Conservation (phyloP, 2,329 filamentous ascomycete species). For the Stachybotrys echinatus region DNA sequence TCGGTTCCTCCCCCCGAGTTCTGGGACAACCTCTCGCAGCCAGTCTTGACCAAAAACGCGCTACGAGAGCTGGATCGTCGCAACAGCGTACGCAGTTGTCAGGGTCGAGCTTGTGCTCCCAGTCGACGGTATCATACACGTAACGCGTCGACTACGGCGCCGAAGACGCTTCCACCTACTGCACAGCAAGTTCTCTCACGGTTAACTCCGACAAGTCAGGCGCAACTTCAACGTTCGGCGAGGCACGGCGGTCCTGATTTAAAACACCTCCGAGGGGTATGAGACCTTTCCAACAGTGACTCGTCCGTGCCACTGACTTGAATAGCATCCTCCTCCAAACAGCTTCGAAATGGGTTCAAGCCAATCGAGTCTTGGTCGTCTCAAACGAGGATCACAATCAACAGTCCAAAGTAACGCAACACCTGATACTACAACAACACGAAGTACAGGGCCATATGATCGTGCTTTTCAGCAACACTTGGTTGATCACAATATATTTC, state of each 20-base stretch:
- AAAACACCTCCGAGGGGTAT: conserved; percentile 4
- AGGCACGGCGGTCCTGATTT: conserved; percentile 7
- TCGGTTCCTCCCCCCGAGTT: conserved; percentile 4
- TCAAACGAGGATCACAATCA: conserved; percentile 7
- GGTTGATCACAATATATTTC: conserved; percentile 10
- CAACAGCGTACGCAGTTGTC: conserved; percentile 1
- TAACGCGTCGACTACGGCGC: conserved; percentile 1
- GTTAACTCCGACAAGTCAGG: neutral
- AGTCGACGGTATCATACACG: conserved; percentile 4
- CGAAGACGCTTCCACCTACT: conserved; percentile 2
- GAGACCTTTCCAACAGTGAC: neutral
- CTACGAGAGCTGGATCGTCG: conserved; percentile 6
- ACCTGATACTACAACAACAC: conserved; percentile 6
- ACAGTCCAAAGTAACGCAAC: conserved; percentile 2
- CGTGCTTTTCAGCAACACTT: conserved; percentile 13
- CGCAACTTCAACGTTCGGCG: conserved; percentile 3
- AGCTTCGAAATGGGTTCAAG: conserved; percentile 4
- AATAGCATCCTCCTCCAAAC: conserved; percentile 1
- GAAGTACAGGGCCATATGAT: conserved; percentile 13
- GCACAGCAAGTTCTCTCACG: conserved; percentile 1
- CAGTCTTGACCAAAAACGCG: conserved; percentile 5
- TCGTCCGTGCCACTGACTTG: too few species aligned
- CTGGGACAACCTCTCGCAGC: conserved; percentile 6
- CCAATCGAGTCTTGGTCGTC: conserved; percentile 7
- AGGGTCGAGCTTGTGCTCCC: neutral